A percentile compares a stretch with the other conserved stretches of the same genome.
Evolutionary conservation across 768 basidiomycete genomes (phyloP).

Genomic region (Boletales sp.): DNA sequence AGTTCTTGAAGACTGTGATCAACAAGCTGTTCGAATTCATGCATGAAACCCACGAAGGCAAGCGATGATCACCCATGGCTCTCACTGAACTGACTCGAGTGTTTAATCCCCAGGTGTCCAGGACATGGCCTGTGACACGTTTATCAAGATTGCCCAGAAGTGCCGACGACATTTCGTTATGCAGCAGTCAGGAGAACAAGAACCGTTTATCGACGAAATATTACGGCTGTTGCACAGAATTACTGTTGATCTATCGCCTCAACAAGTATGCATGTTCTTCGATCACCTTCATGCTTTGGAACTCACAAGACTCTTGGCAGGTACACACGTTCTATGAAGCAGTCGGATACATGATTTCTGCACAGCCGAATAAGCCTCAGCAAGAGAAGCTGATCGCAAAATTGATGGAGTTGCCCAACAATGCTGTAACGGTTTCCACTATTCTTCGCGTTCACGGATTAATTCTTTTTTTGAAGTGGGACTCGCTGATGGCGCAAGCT

Average conservation of each 20-base stretch:
- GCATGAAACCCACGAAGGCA: conserved; percentile 99
- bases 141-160: conserved; percentile 99
- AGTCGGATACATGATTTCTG: conserved; percentile 98
- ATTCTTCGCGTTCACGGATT: background rate
- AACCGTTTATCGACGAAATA: conserved; percentile 98
- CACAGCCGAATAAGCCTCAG: conserved; percentile 95
- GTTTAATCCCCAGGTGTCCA: conserved; percentile 69
- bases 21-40: conserved; percentile 99
- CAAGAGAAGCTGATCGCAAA: conserved; percentile 95
- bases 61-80: background rate
- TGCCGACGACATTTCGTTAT: conserved; percentile 97
- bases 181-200: conserved; percentile 95
- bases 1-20: conserved; percentile 99
- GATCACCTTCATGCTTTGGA: background rate
- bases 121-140: conserved; percentile 99
- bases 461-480: conserved; percentile 65
- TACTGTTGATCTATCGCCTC: conserved; percentile 90
- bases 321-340: conserved; percentile 99
- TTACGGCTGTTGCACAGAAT: conserved; percentile 87
- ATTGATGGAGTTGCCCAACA: conserved; percentile 96
- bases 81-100: conserved; percentile 5
- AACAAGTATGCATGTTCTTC: conserved; percentile 47
- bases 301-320: conserved; percentile 21
- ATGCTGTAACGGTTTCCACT: conserved; percentile 61
- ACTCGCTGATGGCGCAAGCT: conserved; percentile 94